Evolutionary conservation across 1,139 yeast genomes (phyloP).

Genomic region (Candida tropicalis): DNA sequence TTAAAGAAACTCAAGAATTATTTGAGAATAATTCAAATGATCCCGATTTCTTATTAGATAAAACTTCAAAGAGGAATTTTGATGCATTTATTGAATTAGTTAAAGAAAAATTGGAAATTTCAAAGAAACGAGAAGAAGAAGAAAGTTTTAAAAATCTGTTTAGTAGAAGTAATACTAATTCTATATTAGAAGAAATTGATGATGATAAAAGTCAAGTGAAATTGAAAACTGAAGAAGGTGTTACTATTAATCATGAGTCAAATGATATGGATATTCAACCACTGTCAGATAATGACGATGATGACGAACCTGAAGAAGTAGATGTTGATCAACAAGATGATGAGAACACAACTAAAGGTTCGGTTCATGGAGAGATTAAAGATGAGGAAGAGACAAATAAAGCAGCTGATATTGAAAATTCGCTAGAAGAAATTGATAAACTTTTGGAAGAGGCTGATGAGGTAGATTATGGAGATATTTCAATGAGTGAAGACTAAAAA

Average conservation of each 20-base stretch:
- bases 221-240: constrained; percentile 13
- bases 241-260: background rate
- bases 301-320: background rate
- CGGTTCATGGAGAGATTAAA: constrained; percentile 12
- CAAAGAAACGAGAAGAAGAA: constrained; percentile 26
- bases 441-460: constrained; percentile 43
- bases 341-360: constrained; percentile 3
- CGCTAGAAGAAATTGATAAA: constrained; percentile 36
- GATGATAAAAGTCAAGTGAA: background rate
- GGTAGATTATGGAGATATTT: constrained; percentile 38
- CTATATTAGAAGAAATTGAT: constrained; percentile 17
- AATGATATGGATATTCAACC: constrained; percentile 4
- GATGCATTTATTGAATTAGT: constrained; percentile 43
- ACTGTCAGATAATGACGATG: background rate
- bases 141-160: constrained; percentile 6
- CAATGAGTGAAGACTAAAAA: constrained; percentile 19
- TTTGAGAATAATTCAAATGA: constrained; percentile 23
- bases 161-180: constrained; percentile 17
- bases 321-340: constrained; percentile 3
- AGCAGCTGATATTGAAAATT: constrained; percentile 21
- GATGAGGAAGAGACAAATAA: constrained; percentile 14
- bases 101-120: constrained; percentile 28
- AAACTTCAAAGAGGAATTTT: constrained; percentile 46
- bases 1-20: constrained; percentile 35
- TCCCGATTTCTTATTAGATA: constrained; percentile 43